Conservation (phyloP, 2,329 filamentous ascomycete species). For the Pseudogymnoascus pannorum region DNA sequence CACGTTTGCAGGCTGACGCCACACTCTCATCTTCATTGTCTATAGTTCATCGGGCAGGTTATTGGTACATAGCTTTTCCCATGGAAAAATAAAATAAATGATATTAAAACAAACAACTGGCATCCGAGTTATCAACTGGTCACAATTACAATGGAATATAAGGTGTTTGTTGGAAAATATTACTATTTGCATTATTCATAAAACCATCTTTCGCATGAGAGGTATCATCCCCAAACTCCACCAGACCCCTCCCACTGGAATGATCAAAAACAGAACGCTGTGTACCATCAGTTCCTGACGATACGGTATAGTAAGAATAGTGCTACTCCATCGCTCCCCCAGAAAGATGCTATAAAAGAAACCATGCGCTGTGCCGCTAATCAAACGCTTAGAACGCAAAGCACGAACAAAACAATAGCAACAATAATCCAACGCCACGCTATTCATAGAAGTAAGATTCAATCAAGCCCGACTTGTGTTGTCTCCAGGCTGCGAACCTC, state of each 20-base stretch:
- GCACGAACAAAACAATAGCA: not conserved
- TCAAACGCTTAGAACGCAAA: not conserved
- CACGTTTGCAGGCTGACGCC: not conserved
- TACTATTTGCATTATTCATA: not conserved
- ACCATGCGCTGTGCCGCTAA: not conserved
- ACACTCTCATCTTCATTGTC: constrained; percentile 5
- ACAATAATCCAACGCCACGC: not conserved
- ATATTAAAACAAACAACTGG: not conserved
- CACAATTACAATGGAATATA: not conserved
- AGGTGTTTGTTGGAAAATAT: not conserved
- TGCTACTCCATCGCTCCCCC: not conserved
- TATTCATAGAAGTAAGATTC: not conserved
- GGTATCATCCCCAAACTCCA: constrained; percentile 3
- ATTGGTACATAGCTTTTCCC: not conserved
- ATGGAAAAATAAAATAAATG: not conserved
- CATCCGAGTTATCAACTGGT: not conserved
- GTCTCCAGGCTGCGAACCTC: not conserved
- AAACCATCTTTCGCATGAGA: not conserved
- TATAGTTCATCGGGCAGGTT: not conserved
- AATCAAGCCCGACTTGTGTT: not conserved
- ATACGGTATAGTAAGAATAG: not conserved
- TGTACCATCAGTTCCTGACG: not conserved
- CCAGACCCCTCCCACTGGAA: not conserved
- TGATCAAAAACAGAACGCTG: not conserved
- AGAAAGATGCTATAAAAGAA: not conserved